Evolutionary conservation across 2,329 filamentous ascomycete genomes (phyloP).

Genomic region (Ophiostoma sp.): DNA sequence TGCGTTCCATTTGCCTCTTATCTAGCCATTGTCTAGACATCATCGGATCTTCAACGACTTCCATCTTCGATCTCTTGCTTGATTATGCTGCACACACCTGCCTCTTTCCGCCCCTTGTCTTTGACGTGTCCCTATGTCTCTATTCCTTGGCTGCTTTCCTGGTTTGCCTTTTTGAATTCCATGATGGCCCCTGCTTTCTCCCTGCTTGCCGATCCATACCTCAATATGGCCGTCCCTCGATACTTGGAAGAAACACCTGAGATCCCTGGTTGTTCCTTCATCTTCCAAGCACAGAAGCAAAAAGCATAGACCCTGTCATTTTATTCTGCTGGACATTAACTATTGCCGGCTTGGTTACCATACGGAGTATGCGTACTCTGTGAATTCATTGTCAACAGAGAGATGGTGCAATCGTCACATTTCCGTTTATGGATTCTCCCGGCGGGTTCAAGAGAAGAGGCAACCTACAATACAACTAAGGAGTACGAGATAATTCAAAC

Average conservation of each 20-base stretch:
- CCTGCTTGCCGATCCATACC: conserved; percentile 1
- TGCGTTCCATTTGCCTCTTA: too few relatives aligned
- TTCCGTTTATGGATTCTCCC: not conserved
- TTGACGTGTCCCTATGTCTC: not conserved
- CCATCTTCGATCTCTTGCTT: not conserved
- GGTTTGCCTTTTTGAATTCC: not conserved
- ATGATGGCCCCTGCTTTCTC: not conserved
- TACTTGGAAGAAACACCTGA: not conserved
- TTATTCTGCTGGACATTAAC: not conserved
- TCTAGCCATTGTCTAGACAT: too few relatives aligned
- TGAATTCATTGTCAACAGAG: not conserved
- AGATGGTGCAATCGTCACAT: not conserved
- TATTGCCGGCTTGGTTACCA: not conserved
- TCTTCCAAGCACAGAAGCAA: not conserved
- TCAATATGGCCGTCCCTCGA: not conserved
- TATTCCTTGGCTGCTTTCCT: too few relatives aligned
- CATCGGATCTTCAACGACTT: too few relatives aligned
- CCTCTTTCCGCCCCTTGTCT: not conserved
- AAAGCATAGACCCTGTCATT: not conserved
- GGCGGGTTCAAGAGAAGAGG: not conserved
- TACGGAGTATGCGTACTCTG: not conserved
- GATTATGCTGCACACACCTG: not conserved
- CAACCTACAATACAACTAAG: too few relatives aligned
- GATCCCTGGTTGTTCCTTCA: not conserved
- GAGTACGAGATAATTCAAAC: too few relatives aligned